Conservation (phyloP, 2,329 filamentous ascomycete genomes). For the Colletotrichum lupini region DNA sequence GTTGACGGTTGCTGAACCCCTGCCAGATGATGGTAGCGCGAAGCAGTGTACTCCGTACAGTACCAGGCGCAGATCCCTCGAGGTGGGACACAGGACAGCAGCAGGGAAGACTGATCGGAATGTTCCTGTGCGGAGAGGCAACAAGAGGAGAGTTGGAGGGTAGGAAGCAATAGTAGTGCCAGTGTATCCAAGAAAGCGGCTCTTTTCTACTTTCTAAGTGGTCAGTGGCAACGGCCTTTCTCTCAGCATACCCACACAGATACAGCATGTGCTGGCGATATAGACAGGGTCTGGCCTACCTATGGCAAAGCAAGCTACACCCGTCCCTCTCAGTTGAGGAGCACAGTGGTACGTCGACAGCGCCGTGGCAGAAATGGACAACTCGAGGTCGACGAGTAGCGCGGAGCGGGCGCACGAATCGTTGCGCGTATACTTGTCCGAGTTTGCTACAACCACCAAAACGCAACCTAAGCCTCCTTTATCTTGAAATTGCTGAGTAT, state of each 20-base stretch:
- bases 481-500: too few species aligned
- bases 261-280: conserved; percentile 4
- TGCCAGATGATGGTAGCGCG: conserved; percentile 12
- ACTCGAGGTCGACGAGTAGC: not conserved
- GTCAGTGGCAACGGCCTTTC: not conserved
- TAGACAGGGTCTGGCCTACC: conserved; percentile 4
- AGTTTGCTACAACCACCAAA: not conserved
- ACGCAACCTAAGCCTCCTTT: not conserved
- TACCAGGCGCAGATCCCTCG: conserved; percentile 17
- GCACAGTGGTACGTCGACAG: not conserved
- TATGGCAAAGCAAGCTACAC: not conserved
- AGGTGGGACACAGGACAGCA: not conserved
- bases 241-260: not conserved
- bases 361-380: not conserved
- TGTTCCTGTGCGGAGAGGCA: conserved; percentile 17
- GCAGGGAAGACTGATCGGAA: conserved; percentile 16
- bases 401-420: not conserved
- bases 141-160: not conserved
- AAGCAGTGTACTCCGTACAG: not conserved
- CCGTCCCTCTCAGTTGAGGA: too few species aligned
- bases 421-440: not conserved
- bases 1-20: not conserved
- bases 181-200: not conserved
- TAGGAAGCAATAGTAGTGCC: not conserved
- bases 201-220: not conserved